Evolutionary conservation across 2,329 filamentous ascomycete species (phyloP).

Genomic region (Xylaria sp.): DNA sequence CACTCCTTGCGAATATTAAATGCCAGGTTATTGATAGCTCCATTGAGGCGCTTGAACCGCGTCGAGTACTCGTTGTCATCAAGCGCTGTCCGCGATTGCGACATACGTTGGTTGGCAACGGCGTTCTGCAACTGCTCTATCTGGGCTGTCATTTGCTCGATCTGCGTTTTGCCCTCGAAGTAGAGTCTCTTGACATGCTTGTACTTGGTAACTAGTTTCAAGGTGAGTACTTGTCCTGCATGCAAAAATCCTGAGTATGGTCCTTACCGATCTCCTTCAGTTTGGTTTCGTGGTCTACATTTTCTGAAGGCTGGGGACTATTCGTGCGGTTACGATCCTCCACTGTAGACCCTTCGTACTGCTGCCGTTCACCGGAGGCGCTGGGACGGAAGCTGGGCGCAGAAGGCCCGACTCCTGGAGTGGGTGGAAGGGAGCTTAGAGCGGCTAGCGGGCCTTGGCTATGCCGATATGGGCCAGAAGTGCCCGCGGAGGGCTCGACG

Average conservation of each 20-base stretch:
- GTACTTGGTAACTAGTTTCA: conserved; percentile 74
- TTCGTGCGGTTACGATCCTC: conserved; percentile 45
- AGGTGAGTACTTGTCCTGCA: conserved; percentile 31
- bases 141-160: conserved; percentile 79
- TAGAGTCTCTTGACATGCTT: conserved; percentile 98
- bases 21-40: conserved; percentile 87
- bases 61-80: conserved; percentile 93
- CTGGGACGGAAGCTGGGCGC: conserved; percentile 39
- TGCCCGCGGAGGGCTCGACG: conserved; percentile 40
- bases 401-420: conserved; percentile 32
- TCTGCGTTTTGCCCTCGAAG: conserved; percentile 90
- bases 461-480: conserved; percentile 49
- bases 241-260: conserved; percentile 6
- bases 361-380: conserved; percentile 36
- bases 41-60: conserved; percentile 84
- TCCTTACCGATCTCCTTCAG: conserved; percentile 53
- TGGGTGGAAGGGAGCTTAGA: conserved; percentile 41
- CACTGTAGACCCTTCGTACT: conserved; percentile 41
- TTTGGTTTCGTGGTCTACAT: conserved; percentile 47
- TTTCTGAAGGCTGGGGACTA: conserved; percentile 50
- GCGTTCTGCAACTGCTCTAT: conserved; percentile 95
- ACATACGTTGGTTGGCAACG: conserved; percentile 92
- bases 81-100: conserved; percentile 86
- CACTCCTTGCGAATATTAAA: conserved; percentile 97
- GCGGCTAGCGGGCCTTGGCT: conserved; percentile 41